Base-by-base conservation (phyloP, 495 filamentous ascomycete species). In the Chaetomium tenue region DNA sequence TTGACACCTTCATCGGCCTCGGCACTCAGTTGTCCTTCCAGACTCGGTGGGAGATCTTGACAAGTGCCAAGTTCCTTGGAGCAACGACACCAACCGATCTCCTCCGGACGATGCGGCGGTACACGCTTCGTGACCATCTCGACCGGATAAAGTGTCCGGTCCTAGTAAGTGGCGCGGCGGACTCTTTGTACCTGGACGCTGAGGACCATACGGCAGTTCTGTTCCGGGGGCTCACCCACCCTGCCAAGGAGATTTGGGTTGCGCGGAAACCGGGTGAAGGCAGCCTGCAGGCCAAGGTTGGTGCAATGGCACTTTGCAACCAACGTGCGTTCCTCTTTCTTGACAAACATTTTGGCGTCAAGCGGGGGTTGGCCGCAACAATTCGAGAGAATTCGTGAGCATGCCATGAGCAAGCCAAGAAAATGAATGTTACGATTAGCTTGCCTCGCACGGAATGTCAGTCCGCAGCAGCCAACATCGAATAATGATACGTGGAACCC, bases 21-120 rank as follows among this genome's bases (percentile, higher is more conserved):
- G 44, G 62, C 28, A 53, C 26, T 25, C 18, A 60, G 1, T 30
- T 69, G 9, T 47, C 64, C 22, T 78, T 79, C 59, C 77, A 75
- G 58, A 56, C 59, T 7, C 50, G 62, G 40, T 82, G 78, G 78
- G 75, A 81, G 66, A 78, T 20, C 63, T 63, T 18, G 13, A 18
- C 40, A 44, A 44, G 13, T 18, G 40, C 13, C 33, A 37, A 37
- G 33, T 37, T 37, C 30, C 30, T 33, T 3, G 30, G 30, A 37
- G 8, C 33, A 37, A 37, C 33, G 25, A 68, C 67, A 15, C 26
- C 51, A 6, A 55, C 58, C 39, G 66, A 70, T 67, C 25, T 64
- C 2, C 61, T 75, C 56, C 67, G 73, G 44, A 4, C 28, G 26
- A 13, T 9, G n/a, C 33, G 7, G 33, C 16, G 30, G 22, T 66